phyloP scores from a whole-genome alignment of 208 protist species.

The Wallacemonas sp. region DNA sequence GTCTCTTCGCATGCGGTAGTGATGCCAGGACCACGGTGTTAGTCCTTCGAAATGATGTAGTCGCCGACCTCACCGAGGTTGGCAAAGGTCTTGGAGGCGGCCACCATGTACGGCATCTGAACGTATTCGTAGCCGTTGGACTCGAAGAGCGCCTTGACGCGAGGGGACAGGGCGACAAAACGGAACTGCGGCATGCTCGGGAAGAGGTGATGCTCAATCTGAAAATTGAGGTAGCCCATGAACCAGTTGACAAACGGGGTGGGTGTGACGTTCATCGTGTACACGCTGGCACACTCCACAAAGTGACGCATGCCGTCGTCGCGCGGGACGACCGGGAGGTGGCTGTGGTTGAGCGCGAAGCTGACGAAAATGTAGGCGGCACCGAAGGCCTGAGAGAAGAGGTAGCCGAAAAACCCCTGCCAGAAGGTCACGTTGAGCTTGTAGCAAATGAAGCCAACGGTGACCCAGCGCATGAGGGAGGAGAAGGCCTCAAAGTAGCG shows the following conservation, averaged over 20 bases:
- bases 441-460: slow-evolving; percentile 39
- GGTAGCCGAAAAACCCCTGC: slow-evolving; percentile 41
- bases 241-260: slow-evolving; percentile 67
- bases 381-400: slow-evolving; percentile 59
- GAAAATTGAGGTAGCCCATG: slow-evolving; percentile 83
- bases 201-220: slow-evolving; percentile 91
- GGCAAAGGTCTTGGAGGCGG: slow-evolving; percentile 46
- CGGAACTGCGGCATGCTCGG: slow-evolving; percentile 84
- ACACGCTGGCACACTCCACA: slow-evolving; percentile 65
- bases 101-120: slow-evolving; percentile 41
- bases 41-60: slow-evolving; percentile 35
- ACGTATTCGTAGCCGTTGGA: slow-evolving; percentile 69
- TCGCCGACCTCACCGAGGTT: slow-evolving; percentile 63
- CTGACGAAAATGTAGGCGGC: slow-evolving; percentile 80
- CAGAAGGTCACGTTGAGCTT: slow-evolving; percentile 42
- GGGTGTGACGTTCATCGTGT: slow-evolving; percentile 73
- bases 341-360: slow-evolving; percentile 81
- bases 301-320: slow-evolving; percentile 57
- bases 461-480: slow-evolving; percentile 50
- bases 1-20: too few relatives aligned
- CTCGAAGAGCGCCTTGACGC: slow-evolving; percentile 60
- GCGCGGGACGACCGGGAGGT: slow-evolving; percentile 53
- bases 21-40: too few relatives aligned
- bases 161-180: slow-evolving; percentile 47
- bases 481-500: slow-evolving; percentile 56